Evolutionary conservation across 805 yeast species (phyloP), one percentile per base, ranked within the genome.

Genomic region (Nakazawaea anatomiae): DNA sequence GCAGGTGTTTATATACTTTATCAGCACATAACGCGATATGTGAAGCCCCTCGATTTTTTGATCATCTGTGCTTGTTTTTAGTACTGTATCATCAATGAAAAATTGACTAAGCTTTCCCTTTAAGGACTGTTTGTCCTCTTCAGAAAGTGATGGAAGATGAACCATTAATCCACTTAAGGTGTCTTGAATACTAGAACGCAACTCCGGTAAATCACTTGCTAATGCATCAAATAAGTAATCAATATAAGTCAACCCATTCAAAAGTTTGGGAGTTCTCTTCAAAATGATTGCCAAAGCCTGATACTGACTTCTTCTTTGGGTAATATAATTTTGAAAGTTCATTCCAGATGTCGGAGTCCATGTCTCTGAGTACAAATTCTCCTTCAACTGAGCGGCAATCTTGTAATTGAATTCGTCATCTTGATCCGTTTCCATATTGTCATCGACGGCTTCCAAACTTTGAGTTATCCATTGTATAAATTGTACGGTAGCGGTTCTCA

Each of bases 241-340:
- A 39, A 89, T 62, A 54, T 76, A 79, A 0, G 75, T 62, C 38
- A 83, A 65, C 57, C 82, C 82, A 11, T 67, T 57, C 2, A 68
- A 52, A 34, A 82, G 61, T 0, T 61, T 57, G 1, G 78, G 71
- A 39, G 76, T 70, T 35, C 75, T 72, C 38, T 46, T 72, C 47
- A 86, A 61, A 6, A 91, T 71, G 25, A 80, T 75, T 1, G 96
- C 94, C 28, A 91, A 64, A 0, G 95, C 83, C 62, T 88, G 96
- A 60, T 89, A 91, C 57, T 87, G 89, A 39, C 74, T 66, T 58
- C 77, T 75, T 57, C 94, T 74, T 56, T 79, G 83, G 5, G 66
- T 57, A 2, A 78, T 42, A 11, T 64, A 58, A 1, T 60, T 53
- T 2, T 72, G 58, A 42, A 66, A 70, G 48, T 70, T 68, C 12